Evolutionary conservation across 805 yeast genomes (phyloP).

Genomic region (Cyberlindnera nakhonratchasimensis): DNA sequence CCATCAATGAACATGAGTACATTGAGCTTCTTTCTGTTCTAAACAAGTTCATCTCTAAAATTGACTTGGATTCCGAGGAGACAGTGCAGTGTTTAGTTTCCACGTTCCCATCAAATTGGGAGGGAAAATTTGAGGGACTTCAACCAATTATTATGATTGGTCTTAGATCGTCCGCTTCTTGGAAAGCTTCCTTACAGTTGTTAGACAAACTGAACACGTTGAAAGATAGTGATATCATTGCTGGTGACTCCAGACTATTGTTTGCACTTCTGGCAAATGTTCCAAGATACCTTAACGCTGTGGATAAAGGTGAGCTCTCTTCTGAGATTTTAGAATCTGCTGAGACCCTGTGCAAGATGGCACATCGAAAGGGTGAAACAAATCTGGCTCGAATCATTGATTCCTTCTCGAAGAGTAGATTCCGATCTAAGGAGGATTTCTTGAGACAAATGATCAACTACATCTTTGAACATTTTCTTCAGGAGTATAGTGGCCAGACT

Average conservation of each 20-base stretch:
- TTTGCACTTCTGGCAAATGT: constrained; percentile 72
- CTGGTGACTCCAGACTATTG: constrained; percentile 64
- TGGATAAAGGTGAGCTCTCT: constrained; percentile 52
- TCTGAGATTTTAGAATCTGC: constrained; percentile 52
- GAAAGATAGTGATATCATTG: constrained; percentile 72
- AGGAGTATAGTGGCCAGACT: constrained; percentile 67
- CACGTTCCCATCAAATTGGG: constrained; percentile 94
- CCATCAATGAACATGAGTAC: constrained; percentile 90
- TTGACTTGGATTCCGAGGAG: constrained; percentile 80
- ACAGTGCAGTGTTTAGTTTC: constrained; percentile 79
- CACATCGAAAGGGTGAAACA: constrained; percentile 51
- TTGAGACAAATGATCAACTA: constrained; percentile 73
- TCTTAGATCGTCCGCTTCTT: constrained; percentile 73
- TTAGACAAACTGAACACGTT: constrained; percentile 67
- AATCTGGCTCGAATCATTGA: constrained; percentile 68
- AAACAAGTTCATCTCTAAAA: constrained; percentile 78
- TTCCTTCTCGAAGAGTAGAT: constrained; percentile 72
- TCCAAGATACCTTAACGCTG: constrained; percentile 81
- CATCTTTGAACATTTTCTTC: constrained; percentile 66
- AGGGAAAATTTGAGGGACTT: constrained; percentile 86
- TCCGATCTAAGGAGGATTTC: constrained; percentile 89
- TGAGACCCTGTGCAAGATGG: constrained; percentile 55
- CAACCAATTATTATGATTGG: constrained; percentile 81
- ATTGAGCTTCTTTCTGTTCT: constrained; percentile 81
- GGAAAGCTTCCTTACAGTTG: constrained; percentile 71